Evolutionary conservation across 257 asterid genomes (phyloP), one percentile per base, ranked within the genome.

Genomic region (Plantago ovata): DNA sequence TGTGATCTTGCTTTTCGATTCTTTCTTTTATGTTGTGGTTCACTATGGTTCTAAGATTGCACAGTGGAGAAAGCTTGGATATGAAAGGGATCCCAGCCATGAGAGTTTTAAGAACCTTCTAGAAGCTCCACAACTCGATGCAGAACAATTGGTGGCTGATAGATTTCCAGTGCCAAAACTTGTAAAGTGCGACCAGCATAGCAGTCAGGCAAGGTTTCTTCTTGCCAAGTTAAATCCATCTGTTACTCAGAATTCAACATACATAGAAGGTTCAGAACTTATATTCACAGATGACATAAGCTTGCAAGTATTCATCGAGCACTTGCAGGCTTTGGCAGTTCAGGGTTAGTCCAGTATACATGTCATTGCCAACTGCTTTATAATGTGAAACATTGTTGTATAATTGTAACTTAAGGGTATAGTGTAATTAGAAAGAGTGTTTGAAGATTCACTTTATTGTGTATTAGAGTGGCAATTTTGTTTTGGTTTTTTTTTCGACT

Each of bases 201-300:
- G 98, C 60, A 92, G 98, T 73, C 95, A 85, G 69, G 98, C 97
- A 8, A 77, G 98, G 77, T 82, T 84, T 77, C 94, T 92, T 58
- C 94, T 92, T 33, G 95, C 97, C 4, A 85, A 84, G 80, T 61
- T 92, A 51, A 92, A 92, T 67, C 98, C 98, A 10, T 92, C 98
- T 1, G 82, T 86, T 13, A 88, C 96, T 3, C 98, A 82, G 49
- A 68, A 82, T 43, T 85, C 95, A 11, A 79, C 72, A 0, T 51
- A 80, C 55, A 33, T 68, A 0, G 80, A 73, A 16, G 95, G 91
- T 20, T 68, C 79, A 6, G 97, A 92, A 7, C 63, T 92, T 46
- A 75, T 92, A 72, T 82, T 85, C 63, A 92, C 98, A 0, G 98
- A 92, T 46, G 98, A 92, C 45, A 75, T 84, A 42, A 88, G 95